Evolutionary conservation across 768 basidiomycete genomes (phyloP), one percentile per base, ranked within the genome.

Genomic region (Scleroderma citrinum): DNA sequence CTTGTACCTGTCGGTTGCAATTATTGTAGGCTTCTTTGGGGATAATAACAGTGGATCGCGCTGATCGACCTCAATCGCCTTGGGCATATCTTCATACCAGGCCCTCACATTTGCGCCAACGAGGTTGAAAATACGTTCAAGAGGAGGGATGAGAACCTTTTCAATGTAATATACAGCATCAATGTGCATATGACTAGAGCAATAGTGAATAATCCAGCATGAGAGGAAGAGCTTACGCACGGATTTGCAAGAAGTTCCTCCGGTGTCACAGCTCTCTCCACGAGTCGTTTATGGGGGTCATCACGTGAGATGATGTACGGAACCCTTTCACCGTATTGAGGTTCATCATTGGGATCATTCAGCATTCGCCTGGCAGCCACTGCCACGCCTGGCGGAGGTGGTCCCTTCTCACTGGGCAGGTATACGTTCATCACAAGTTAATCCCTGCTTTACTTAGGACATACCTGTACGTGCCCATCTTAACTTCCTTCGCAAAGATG

Each of bases 401-500:
- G 81, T 0, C 73, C 83, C 54, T 82, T 84, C 46, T 92, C 91
- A 53, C 95, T 97, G 23, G 32, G n/a, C 5, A 24, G n/a, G 29
- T 17, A 30, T 13, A 19, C 11, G 11, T 38, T 32, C 32, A 31
- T 41, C 21, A 10, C 14, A 14, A 23, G 40, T 37, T 17, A 8
- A 29, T 31, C 21, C 34, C 39, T 11, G 48, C 17, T 46, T 44
- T 19, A 14, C 12, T 12, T 21, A 42, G 16, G 7, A 55, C 70
- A 44, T 46, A 88, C 93, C 87, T 92, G 62, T 98, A 98, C 1
- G 87, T 89, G 12, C 96, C 96, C 76, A 98, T 76, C 58, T 72
- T 84, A 24, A 98, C 93, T 67, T 94, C 91, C 62, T 95, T 95
- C 0, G 95, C 84, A 56, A 97, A 92, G 31, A 92, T 85, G 59